These are phyloP conservation scores for Metarhizium album DNA, from an alignment of 2,329 filamentous ascomycete species.

Conservation along the genomic window DNA sequence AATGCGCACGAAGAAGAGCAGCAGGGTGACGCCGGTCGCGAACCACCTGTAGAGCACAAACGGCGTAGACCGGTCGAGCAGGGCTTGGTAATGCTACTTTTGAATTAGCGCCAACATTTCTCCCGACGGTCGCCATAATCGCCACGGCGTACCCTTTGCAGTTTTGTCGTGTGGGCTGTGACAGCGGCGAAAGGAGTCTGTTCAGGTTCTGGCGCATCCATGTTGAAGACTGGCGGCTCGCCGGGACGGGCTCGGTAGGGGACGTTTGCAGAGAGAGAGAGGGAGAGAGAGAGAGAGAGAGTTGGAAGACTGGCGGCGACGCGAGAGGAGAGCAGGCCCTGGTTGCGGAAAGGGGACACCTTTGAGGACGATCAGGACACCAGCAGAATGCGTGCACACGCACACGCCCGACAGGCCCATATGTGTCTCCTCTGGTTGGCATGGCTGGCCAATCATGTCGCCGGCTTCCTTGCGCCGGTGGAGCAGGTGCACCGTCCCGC, in stretches of 20 bases:
- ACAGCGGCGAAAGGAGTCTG: conserved; percentile 88
- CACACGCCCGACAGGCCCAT: no score
- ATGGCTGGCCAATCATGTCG: no score
- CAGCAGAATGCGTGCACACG: no score
- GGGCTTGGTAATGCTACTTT: conserved; percentile 77
- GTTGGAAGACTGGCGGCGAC: neutral
- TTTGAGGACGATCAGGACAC: conserved; percentile 1
- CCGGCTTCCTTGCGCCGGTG: no score
- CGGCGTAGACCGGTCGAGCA: conserved; percentile 88
- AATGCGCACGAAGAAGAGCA: conserved; percentile 82
- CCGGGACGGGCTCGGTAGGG: neutral
- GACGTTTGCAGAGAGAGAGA: neutral
- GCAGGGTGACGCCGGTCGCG: conserved; percentile 63
- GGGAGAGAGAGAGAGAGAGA: neutral
- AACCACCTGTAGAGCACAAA: conserved; percentile 85
- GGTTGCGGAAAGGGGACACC: neutral
- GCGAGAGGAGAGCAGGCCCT: neutral
- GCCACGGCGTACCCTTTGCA: conserved; percentile 57
- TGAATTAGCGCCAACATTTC: conserved; percentile 1
- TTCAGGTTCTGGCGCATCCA: conserved; percentile 83
- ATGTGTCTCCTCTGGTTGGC: no score
- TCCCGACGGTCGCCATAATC: no score
- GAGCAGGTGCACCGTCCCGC: no score
- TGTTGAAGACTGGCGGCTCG: conserved; percentile 25
- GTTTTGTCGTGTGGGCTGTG: conserved; percentile 68